phyloP scores from a whole-genome alignment of 2,329 filamentous ascomycete species.

The Ascochyta pisi region DNA sequence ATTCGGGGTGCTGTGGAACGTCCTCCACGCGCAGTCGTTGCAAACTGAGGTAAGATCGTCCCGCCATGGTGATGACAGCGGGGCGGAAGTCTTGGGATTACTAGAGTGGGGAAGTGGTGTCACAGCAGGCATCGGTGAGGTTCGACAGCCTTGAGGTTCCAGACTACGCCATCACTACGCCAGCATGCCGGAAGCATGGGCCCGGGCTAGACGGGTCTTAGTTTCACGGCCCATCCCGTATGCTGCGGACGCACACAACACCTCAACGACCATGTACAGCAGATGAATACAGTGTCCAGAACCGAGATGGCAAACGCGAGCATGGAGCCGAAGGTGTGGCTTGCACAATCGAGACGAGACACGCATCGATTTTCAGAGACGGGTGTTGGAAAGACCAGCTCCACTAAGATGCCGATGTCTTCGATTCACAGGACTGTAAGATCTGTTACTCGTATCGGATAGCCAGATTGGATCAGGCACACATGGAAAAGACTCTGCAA shows the following conservation, averaged over 20 bases:
- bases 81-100: slow-evolving; percentile 26
- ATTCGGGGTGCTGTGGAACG: slow-evolving; percentile 28
- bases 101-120: slow-evolving; percentile 11
- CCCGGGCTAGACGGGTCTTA: not conserved
- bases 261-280: not conserved
- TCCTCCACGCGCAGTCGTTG: slow-evolving; percentile 16
- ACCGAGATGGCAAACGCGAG: not conserved
- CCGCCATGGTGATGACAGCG: slow-evolving; percentile 17
- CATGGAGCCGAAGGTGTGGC: not conserved
- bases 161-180: slow-evolving; percentile 7
- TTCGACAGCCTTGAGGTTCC: slow-evolving; percentile 1
- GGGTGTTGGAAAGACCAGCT: not conserved
- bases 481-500: slow-evolving; percentile 3
- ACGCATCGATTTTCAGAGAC: not conserved
- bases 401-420: not conserved
- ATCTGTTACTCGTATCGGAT: slow-evolving; percentile 5
- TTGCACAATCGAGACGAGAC: not conserved
- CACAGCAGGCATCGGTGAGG: slow-evolving; percentile 6
- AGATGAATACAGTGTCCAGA: not conserved
- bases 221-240: not conserved
- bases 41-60: slow-evolving; percentile 15
- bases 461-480: not conserved
- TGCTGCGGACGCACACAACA: not conserved
- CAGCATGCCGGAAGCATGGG: not conserved
- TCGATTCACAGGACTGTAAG: not conserved